phyloP scores from a whole-genome alignment of 2,329 filamentous ascomycete species.

The Phoma herbarum region DNA sequence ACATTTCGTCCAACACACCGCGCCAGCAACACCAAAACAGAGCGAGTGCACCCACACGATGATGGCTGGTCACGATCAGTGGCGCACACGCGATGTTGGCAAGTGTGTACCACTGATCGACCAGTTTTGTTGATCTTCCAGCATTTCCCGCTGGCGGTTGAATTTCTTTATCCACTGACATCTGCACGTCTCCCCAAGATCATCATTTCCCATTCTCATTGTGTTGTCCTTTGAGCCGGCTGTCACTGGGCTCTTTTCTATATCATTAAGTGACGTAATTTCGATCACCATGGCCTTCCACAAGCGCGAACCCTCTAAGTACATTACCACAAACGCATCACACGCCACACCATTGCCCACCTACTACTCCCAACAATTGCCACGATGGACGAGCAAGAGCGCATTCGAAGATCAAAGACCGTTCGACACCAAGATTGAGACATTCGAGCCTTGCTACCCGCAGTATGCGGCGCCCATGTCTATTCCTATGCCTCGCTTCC shows the following conservation, averaged over 20 bases:
- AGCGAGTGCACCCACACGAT: constrained; percentile 6
- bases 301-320: constrained; percentile 22
- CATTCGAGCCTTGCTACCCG: constrained; percentile 20
- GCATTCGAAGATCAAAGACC: constrained; percentile 20
- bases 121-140: constrained; percentile 3
- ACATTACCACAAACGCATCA: constrained; percentile 27
- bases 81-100: neutral
- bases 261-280: neutral
- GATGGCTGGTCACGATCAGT: neutral
- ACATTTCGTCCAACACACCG: constrained; percentile 17
- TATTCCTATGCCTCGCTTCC: constrained; percentile 8
- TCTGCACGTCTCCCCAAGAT: neutral
- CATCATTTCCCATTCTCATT: neutral
- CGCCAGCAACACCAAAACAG: constrained; percentile 7
- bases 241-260: neutral
- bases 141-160: neutral
- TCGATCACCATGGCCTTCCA: constrained; percentile 18
- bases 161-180: neutral
- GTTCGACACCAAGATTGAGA: constrained; percentile 18
- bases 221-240: constrained; percentile 6
- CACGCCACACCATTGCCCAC: constrained; percentile 35
- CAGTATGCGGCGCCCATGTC: constrained; percentile 16
- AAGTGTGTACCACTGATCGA: constrained; percentile 11
- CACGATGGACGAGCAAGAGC: constrained; percentile 20
- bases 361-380: constrained; percentile 29